A percentile compares a stretch with the other conserved stretches of the same genome.
Evolutionary conservation across 306 rosid species (phyloP).

Genomic region (Ormosia semicastrata): DNA sequence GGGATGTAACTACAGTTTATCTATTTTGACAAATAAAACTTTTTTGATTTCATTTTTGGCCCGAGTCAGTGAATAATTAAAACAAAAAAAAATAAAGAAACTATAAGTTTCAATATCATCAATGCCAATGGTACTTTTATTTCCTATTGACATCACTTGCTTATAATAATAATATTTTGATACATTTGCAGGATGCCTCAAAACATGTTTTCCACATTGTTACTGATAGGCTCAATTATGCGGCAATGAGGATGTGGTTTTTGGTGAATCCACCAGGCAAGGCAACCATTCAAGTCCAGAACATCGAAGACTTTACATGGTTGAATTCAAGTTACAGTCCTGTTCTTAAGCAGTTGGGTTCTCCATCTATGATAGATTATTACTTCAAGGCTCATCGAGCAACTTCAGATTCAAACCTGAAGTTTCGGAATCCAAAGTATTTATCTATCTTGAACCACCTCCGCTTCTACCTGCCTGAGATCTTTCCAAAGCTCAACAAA

Average conservation of each 20-base stretch:
- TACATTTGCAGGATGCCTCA: constrained; percentile 66
- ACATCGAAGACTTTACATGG: constrained; percentile 92
- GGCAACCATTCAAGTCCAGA: constrained; percentile 84
- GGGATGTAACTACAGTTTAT: background rate
- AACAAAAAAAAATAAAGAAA: background rate
- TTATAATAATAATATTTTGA: constrained; percentile 19
- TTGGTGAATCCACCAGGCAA: constrained; percentile 78
- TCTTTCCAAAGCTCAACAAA: constrained; percentile 89
- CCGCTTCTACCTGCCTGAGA: constrained; percentile 95
- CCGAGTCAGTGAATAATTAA: background rate
- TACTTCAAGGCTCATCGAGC: constrained; percentile 87
- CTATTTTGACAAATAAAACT: background rate
- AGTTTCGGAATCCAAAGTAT: constrained; percentile 93
- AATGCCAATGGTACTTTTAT: background rate
- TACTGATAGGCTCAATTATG: constrained; percentile 89
- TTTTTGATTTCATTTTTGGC: background rate
- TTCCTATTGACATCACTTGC: constrained; percentile 24
- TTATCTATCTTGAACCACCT: constrained; percentile 95
- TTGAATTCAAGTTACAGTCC: constrained; percentile 96
- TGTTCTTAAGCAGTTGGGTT: constrained; percentile 88
- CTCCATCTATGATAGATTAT: constrained; percentile 84
- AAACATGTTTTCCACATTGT: constrained; percentile 91
- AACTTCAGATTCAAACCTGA: constrained; percentile 80
- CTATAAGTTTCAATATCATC: background rate
- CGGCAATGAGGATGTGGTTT: constrained; percentile 99